Evolutionary conservation across 139 green algal genomes (phyloP).

Genomic region (Picochlorum sp.): DNA sequence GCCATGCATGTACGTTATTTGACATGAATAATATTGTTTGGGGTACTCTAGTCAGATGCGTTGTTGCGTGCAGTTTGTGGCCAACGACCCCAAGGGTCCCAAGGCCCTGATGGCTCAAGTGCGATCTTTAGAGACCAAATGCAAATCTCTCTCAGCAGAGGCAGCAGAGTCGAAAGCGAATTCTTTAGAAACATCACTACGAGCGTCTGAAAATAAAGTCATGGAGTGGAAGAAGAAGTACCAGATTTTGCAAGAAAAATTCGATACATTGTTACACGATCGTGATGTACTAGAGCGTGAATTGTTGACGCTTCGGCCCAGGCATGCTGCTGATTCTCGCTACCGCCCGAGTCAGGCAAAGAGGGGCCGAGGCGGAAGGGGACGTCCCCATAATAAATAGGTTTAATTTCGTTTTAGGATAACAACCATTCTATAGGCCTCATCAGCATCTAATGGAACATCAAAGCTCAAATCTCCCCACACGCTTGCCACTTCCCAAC

Average conservation of each 20-base stretch:
- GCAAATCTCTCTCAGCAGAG: not conserved
- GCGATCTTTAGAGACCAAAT: slow-evolving; percentile 3
- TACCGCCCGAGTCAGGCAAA: too few relatives aligned
- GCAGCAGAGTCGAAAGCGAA: slow-evolving; percentile 2
- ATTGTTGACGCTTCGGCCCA: too few relatives aligned
- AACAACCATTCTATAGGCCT: slow-evolving; percentile 23
- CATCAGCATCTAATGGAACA: slow-evolving; percentile 14
- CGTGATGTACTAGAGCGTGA: not conserved
- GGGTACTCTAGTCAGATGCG: not conserved
- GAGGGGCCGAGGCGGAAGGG: not conserved
- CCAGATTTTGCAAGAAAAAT: slow-evolving; percentile 3
- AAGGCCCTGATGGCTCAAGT: slow-evolving; percentile 1
- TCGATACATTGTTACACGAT: not conserved
- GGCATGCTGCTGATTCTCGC: too few relatives aligned
- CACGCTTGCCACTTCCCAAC: slow-evolving; percentile 15
- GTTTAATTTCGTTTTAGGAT: slow-evolving; percentile 1
- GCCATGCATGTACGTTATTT: slow-evolving; percentile 5
- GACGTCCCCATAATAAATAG: not conserved
- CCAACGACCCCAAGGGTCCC: slow-evolving; percentile 11
- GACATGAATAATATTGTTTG: not conserved
- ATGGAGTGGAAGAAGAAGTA: slow-evolving; percentile 7
- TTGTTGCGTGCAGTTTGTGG: not conserved
- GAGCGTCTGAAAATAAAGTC: not conserved
- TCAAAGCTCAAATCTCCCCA: slow-evolving; percentile 19
- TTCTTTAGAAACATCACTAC: not conserved